Percentiles rank a stretch among this genome's conserved stretches.
These are phyloP conservation scores for Plectosphaerella cucumerina DNA, from an alignment of 2,329 filamentous ascomycete genomes.

Conservation along the genomic window DNA sequence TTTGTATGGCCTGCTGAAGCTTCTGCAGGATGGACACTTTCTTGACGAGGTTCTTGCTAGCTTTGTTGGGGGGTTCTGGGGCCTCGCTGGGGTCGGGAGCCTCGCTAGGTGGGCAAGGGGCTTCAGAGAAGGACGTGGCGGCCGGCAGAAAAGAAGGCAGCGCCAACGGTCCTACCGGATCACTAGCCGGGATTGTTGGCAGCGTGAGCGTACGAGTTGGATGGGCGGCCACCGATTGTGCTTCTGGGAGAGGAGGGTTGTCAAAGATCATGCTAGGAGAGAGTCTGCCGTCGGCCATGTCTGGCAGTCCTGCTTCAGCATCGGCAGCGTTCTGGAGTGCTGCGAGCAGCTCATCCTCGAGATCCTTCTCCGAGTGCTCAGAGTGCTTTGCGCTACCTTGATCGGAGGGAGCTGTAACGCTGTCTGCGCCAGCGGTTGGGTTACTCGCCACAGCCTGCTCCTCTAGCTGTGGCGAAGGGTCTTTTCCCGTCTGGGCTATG, in stretches of 20 bases:
- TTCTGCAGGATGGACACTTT: constrained; percentile 58
- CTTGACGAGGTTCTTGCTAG: constrained; percentile 61
- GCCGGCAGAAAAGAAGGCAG: constrained; percentile 20
- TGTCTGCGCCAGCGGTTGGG: neutral
- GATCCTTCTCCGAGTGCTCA: too few species aligned
- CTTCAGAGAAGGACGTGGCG: constrained; percentile 26
- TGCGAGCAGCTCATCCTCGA: too few species aligned
- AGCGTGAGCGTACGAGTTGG: constrained; percentile 16
- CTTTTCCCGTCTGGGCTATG: constrained; percentile 10
- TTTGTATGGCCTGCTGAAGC: constrained; percentile 61
- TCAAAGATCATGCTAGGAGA: too few species aligned
- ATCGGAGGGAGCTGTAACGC: too few species aligned
- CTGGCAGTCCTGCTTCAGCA: too few species aligned
- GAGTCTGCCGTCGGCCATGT: too few species aligned
- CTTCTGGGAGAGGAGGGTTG: too few species aligned
- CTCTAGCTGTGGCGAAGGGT: constrained; percentile 14
- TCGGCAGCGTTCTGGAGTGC: too few species aligned
- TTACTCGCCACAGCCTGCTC: constrained; percentile 14
- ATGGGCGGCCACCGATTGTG: too few species aligned
- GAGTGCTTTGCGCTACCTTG: too few species aligned
- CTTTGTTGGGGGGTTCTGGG: constrained; percentile 30
- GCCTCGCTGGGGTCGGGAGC: constrained; percentile 16
- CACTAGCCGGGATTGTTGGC: constrained; percentile 26
- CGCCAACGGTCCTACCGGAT: constrained; percentile 24
- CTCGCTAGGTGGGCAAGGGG: constrained; percentile 40